phyloP scores from a whole-genome alignment of 306 rosid genomes.

The Pachyrhizus erosus region DNA sequence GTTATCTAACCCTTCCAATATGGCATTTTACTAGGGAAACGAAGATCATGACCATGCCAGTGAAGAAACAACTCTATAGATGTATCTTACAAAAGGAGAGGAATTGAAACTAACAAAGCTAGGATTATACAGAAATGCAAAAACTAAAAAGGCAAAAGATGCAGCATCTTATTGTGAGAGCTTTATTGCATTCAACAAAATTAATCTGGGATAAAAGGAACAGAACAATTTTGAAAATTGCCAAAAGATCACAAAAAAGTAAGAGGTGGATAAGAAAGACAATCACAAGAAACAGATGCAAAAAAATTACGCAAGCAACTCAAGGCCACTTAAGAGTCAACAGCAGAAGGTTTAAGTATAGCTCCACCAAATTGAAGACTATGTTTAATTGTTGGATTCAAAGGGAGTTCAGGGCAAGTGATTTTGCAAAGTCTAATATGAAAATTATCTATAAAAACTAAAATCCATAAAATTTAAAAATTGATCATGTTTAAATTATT shows the following conservation, averaged over 20 bases:
- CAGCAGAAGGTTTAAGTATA: slow-evolving; percentile 2
- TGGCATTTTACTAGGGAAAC: not conserved
- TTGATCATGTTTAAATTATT: not conserved
- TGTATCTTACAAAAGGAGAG: not conserved
- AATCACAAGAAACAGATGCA: not conserved
- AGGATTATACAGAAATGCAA: not conserved
- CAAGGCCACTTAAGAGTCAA: not conserved
- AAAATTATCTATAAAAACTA: slow-evolving; percentile 14
- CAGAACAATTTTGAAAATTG: slow-evolving; percentile 11
- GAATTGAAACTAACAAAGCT: not conserved
- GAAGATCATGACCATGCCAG: slow-evolving; percentile 23
- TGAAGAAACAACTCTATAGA: slow-evolving; percentile 25
- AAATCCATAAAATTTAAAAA: not conserved
- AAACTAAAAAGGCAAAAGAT: not conserved
- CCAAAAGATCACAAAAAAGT: not conserved
- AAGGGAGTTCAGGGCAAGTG: not conserved
- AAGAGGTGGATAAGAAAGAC: not conserved
- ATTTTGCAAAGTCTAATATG: not conserved
- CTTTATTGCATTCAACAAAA: slow-evolving; percentile 15
- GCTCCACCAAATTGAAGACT: not conserved
- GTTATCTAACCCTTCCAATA: not conserved
- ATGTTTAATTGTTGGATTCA: not conserved
- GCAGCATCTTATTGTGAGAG: not conserved
- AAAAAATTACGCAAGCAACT: slow-evolving; percentile 7
- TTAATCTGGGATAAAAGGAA: not conserved